Conservation (phyloP, 2,329 filamentous ascomycete genomes). For the Seiridium unicorne region DNA sequence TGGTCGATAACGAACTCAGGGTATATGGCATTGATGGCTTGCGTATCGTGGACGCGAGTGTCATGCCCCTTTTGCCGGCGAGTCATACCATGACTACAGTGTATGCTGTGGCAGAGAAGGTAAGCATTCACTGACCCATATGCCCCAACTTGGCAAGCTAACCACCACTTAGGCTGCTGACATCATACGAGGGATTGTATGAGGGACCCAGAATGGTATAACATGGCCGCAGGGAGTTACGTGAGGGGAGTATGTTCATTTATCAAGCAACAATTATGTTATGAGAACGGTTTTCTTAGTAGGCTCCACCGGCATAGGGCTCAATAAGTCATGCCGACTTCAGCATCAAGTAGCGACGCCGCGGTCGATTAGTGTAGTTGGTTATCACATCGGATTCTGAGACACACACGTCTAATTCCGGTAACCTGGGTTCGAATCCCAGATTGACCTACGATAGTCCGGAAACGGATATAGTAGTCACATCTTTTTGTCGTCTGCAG, state of each 20-base stretch:
- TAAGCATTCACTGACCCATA: not conserved
- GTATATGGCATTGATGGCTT: not conserved
- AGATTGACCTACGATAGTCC: not conserved
- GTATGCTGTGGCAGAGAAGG: conserved; percentile 6
- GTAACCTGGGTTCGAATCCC: conserved; percentile 6
- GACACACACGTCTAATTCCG: not conserved
- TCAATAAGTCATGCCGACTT: not conserved
- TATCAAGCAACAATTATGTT: too few species aligned
- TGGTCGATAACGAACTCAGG: not conserved
- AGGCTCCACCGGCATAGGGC: not conserved
- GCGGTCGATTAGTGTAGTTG: conserved; percentile 4
- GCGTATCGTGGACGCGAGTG: not conserved
- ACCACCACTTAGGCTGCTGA: not conserved
- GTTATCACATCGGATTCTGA: conserved; percentile 8
- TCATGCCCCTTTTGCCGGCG: not conserved
- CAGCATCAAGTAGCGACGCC: not conserved
- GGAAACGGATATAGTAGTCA: too few species aligned
- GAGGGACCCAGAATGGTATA: not conserved
- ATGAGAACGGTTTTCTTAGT: too few species aligned
- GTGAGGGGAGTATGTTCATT: too few species aligned
- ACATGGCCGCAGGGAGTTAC: too few species aligned
- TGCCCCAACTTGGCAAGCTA: not conserved
- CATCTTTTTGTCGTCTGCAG: not conserved
- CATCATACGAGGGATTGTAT: not conserved
- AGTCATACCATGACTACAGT: conserved; percentile 2